These are phyloP conservation scores for Eurotiales sp. DNA, from an alignment of 2,329 filamentous ascomycete genomes.

Conservation along the genomic window DNA sequence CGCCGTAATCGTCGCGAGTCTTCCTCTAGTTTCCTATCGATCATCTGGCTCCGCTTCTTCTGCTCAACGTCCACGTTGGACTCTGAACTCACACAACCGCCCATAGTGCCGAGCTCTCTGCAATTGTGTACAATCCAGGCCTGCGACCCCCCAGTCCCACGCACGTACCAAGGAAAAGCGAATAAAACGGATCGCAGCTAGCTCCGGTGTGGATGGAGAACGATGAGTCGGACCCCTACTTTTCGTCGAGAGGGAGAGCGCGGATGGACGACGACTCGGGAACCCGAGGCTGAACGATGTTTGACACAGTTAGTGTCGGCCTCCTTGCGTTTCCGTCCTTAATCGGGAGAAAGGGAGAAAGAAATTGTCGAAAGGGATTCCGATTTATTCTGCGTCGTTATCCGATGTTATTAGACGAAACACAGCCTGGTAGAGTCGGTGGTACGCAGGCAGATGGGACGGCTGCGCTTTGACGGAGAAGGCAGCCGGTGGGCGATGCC, in stretches of 20 bases:
- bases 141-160: neutral
- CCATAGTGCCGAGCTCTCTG: slow-evolving; percentile 60
- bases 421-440: neutral
- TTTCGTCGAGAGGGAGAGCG: no score
- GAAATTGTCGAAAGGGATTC: neutral
- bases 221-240: neutral
- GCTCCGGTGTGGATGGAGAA: neutral
- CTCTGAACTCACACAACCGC: slow-evolving; percentile 84
- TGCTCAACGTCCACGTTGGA: slow-evolving; percentile 77
- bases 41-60: slow-evolving; percentile 95
- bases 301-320: no score
- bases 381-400: neutral
- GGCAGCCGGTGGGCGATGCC: neutral
- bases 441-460: neutral
- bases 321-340: no score
- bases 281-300: no score
- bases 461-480: neutral
- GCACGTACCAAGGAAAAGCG: neutral
- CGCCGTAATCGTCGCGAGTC: slow-evolving; percentile 87
- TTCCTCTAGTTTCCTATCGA: slow-evolving; percentile 89
- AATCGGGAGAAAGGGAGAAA: no score
- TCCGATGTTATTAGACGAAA: no score
- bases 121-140: neutral
- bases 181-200: neutral
- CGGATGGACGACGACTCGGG: no score